phyloP scores from a whole-genome alignment of 2,329 filamentous ascomycete genomes.

The Curvularia verruculosa region DNA sequence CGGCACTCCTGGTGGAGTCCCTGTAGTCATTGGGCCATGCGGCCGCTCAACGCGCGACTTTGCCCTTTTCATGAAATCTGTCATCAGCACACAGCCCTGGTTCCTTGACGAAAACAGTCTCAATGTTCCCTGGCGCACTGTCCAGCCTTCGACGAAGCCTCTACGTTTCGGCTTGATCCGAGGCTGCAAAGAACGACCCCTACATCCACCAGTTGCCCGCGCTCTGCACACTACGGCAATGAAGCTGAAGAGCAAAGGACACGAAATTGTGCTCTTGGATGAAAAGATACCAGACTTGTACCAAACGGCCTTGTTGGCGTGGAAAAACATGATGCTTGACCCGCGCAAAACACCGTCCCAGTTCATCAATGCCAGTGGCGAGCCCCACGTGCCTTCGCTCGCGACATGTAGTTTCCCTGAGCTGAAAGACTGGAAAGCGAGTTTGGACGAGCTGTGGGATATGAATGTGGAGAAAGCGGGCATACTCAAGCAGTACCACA shows the following conservation, averaged over 20 bases:
- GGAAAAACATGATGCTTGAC: constrained; percentile 53
- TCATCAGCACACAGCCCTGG: constrained; percentile 54
- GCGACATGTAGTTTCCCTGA: constrained; percentile 39
- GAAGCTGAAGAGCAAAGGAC: constrained; percentile 52
- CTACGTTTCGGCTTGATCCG: constrained; percentile 58
- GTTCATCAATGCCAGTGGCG: constrained; percentile 49
- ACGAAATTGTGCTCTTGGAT: constrained; percentile 48
- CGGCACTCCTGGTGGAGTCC: constrained; percentile 41
- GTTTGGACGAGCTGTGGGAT: constrained; percentile 51
- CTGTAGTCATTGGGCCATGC: constrained; percentile 53
- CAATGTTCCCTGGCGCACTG: constrained; percentile 55
- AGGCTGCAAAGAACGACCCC: constrained; percentile 56
- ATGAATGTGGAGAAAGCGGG: constrained; percentile 49
- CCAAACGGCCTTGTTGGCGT: constrained; percentile 45
- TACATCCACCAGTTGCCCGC: constrained; percentile 59
- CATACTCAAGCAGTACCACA: constrained; percentile 52
- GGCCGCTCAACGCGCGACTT: constrained; percentile 52
- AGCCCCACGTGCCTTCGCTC: constrained; percentile 54
- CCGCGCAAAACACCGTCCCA: constrained; percentile 41
- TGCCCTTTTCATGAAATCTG: constrained; percentile 50
- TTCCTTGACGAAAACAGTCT: constrained; percentile 52
- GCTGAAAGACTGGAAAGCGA: constrained; percentile 39
- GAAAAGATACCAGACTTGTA: constrained; percentile 39
- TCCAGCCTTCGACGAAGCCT: constrained; percentile 24
- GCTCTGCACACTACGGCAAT: constrained; percentile 52